Evolutionary conservation across 495 filamentous ascomycete genomes (phyloP), one percentile per base, ranked within the genome.

Genomic region (Astrothelium macrocarpum): DNA sequence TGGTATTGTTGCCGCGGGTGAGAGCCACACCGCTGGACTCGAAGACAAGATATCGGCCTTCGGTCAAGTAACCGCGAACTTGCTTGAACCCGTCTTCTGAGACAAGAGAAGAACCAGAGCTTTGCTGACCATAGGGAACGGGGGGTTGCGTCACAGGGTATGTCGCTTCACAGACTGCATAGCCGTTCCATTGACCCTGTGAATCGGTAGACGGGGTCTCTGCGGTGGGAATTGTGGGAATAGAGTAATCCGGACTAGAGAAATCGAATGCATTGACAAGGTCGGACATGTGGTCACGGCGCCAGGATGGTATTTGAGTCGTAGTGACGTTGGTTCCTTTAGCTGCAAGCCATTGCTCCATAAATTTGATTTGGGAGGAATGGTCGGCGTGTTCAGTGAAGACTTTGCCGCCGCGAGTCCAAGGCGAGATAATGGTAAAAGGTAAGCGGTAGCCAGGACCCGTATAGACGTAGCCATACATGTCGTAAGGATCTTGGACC

Each of bases 371-470:
- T 67, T 83, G 81, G 2, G 80, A 82, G 71, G 80, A 83, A 68
- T 84, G 81, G 67, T 84, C 81, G 36, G 78, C 77, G 32, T 79
- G 76, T 71, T 82, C 81, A 25, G 78, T 80, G 69, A 83, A 83
- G 2, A 84, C 80, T 11, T 77, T 74, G 61, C 74, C 77, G 56
- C 80, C 80, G 32, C 81, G 78, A 18, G 81, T 83, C 81, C 81
- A 84, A 0, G 81, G 81, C 0, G 79, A 81, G 62, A 84, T 70
- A 70, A 84, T 81, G 69, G 79, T 79, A 67, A 82, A 82, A 0
- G 81, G 81, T 5, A 83, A 74, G 18, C 81, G 78, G 69, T 82
- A 78, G 2, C 79, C 78, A 43, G 81, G 81, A 9, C 81, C 81
- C 20, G 75, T 72, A 62, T 76, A 81, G n/a, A 80, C 72, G 45